Evolutionary conservation across 2,329 filamentous ascomycete genomes (phyloP).

Genomic region (Xylaria sp.): DNA sequence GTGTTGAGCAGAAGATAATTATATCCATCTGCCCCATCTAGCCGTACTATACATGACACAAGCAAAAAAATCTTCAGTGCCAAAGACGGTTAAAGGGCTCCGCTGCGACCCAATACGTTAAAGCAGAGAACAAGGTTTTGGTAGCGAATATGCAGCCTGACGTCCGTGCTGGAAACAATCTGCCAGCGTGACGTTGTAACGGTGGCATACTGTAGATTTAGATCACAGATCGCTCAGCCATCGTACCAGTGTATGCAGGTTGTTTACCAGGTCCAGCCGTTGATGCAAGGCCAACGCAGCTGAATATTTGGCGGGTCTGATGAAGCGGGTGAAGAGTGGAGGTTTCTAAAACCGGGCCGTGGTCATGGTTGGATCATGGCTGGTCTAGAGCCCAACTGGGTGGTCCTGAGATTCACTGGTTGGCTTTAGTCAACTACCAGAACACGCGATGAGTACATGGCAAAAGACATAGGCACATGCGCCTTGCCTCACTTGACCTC

Average conservation of each 20-base stretch:
- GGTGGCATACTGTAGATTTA: constrained; percentile 28
- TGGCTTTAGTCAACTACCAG: constrained; percentile 22
- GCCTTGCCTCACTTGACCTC: constrained; percentile 41
- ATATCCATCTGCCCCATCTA: background rate
- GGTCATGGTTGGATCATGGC: constrained; percentile 31
- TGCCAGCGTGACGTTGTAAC: constrained; percentile 31
- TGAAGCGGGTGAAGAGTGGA: constrained; percentile 23
- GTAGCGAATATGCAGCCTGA: constrained; percentile 30
- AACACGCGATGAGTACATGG: constrained; percentile 14
- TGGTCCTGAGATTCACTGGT: constrained; percentile 40
- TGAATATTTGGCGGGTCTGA: constrained; percentile 26
- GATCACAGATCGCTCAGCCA: constrained; percentile 32
- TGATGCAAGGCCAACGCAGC: constrained; percentile 44
- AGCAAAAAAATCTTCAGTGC: constrained; percentile 18
- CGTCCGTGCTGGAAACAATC: constrained; percentile 27
- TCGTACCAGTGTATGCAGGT: constrained; percentile 32
- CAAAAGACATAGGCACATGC: constrained; percentile 30
- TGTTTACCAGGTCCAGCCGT: constrained; percentile 39
- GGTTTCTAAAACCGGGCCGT: constrained; percentile 27
- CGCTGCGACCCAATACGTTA: constrained; percentile 20
- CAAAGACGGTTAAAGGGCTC: constrained; percentile 20
- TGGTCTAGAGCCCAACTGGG: constrained; percentile 37
- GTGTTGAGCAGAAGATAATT: constrained; percentile 17
- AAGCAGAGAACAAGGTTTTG: constrained; percentile 18
- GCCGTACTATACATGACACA: constrained; percentile 10